Conservation (phyloP, 257 asterid species). For the Solanum corneliomulleri region DNA sequence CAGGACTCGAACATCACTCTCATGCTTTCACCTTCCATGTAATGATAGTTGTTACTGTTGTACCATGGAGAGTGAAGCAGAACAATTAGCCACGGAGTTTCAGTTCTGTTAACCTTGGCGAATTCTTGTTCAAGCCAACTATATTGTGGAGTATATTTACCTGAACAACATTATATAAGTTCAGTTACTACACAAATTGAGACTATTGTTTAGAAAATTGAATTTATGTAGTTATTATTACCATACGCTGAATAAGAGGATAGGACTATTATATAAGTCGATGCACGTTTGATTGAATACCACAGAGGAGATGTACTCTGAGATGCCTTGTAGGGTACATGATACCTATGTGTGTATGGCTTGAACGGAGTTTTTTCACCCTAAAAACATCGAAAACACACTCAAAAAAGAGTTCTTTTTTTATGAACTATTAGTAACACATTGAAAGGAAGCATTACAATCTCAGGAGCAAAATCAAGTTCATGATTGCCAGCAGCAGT, state of each 20-base stretch:
- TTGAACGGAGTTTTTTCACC: background rate
- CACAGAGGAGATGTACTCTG: background rate
- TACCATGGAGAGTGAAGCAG: conserved; percentile 36
- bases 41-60: conserved; percentile 34
- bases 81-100: conserved; percentile 47
- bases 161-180: background rate
- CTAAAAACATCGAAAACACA: background rate
- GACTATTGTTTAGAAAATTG: background rate
- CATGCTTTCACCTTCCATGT: conserved; percentile 53
- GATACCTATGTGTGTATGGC: background rate
- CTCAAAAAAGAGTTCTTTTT: background rate
- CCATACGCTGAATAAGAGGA: background rate
- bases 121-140: conserved; percentile 31
- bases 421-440: background rate
- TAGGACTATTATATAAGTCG: background rate
- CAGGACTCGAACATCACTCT: conserved; percentile 38
- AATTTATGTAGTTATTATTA: background rate
- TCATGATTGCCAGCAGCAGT: conserved; percentile 43
- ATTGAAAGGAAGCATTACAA: conserved; percentile 10
- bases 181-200: background rate
- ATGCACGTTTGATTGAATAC: background rate
- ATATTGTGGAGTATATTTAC: conserved; percentile 41
- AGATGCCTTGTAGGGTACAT: background rate
- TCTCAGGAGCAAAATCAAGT: conserved; percentile 37
- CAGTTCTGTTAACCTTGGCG: conserved; percentile 26